phyloP scores from a whole-genome alignment of 257 asterid species.

The Nicotiana undulata region DNA sequence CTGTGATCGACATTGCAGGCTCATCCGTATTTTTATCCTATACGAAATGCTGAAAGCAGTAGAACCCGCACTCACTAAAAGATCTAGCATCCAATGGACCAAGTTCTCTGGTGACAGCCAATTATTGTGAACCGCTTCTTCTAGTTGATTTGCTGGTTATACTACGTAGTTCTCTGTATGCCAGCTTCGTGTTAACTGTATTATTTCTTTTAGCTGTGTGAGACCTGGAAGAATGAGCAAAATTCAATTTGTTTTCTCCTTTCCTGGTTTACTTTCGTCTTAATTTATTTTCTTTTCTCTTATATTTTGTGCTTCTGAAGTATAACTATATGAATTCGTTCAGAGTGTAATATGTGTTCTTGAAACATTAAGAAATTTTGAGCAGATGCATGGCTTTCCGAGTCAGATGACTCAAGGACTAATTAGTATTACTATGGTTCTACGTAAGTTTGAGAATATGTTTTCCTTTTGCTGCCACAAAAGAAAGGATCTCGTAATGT shows the following conservation, averaged over 20 bases:
- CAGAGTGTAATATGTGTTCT: background rate
- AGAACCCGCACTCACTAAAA: conserved; percentile 53
- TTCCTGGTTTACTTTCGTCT: background rate
- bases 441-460: background rate
- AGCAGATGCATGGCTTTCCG: background rate
- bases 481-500: background rate
- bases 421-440: background rate
- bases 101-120: background rate
- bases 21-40: conserved; percentile 79
- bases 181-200: background rate
- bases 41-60: conserved; percentile 81
- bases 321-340: background rate
- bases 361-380: background rate
- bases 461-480: background rate
- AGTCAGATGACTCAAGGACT: background rate
- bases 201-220: background rate
- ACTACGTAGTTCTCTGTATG: background rate
- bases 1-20: conserved; percentile 44
- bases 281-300: background rate
- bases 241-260: background rate
- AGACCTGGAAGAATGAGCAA: background rate
- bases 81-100: background rate
- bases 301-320: background rate
- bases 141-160: background rate
- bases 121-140: background rate